Conservation (phyloP, 164 flowering plant genomes). For the Vitis rupestris region DNA sequence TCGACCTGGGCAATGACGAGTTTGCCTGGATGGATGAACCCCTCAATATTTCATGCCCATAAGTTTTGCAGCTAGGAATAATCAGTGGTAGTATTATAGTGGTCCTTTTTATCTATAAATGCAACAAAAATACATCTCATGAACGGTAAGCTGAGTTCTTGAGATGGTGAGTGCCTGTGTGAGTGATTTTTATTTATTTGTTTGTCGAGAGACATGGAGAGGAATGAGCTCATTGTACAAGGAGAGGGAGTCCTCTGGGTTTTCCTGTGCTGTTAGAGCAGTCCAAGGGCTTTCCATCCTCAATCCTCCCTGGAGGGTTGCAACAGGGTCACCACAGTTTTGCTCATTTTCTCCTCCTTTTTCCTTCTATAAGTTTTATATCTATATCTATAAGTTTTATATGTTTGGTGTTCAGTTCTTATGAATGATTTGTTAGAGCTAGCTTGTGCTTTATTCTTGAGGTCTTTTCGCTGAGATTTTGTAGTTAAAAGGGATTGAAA, state of each 20-base stretch:
- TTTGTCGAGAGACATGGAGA: slow-evolving; percentile 2
- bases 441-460: no score
- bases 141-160: slow-evolving; percentile 20
- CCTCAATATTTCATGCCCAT: slow-evolving; percentile 54
- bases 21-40: slow-evolving; percentile 55
- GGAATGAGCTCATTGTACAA: background rate
- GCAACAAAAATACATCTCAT: slow-evolving; percentile 9
- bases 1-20: slow-evolving; percentile 34
- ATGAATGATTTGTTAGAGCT: no score
- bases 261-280: slow-evolving; percentile 63
- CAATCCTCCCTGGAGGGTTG: background rate
- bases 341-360: slow-evolving; percentile 8
- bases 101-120: background rate
- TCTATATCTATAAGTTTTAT: no score
- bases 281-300: slow-evolving; percentile 33
- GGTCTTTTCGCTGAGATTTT: background rate
- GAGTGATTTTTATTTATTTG: slow-evolving; percentile 16
- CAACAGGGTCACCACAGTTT: background rate
- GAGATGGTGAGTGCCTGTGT: slow-evolving; percentile 24
- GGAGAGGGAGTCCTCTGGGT: slow-evolving; percentile 37
- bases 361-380: background rate
- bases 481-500: background rate
- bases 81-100: slow-evolving; percentile 6
- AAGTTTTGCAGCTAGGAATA: slow-evolving; percentile 61
- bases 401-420: no score